These are phyloP conservation scores for Leccinum colubrinum DNA, from an alignment of 1,284 basidiomycete genomes.

Conservation along the genomic window DNA sequence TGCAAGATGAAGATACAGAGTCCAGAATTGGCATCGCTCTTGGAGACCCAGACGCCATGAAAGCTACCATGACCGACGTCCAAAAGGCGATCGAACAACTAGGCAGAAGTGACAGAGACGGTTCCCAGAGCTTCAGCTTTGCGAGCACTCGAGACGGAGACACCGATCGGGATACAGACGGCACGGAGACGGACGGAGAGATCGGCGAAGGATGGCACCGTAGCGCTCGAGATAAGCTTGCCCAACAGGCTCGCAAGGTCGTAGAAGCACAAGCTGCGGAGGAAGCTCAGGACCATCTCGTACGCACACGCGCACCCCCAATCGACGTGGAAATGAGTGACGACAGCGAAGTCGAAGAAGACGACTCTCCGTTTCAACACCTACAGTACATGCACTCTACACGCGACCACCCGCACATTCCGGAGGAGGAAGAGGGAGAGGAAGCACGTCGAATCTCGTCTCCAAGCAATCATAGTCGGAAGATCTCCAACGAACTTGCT, in stretches of 20 bases:
- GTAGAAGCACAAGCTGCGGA: conserved; percentile 55
- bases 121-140: conserved; percentile 70
- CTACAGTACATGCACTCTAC: conserved; percentile 37
- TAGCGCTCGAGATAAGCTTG: conserved; percentile 64
- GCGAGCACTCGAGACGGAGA: conserved; percentile 57
- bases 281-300: conserved; percentile 37
- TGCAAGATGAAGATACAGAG: conserved; percentile 33
- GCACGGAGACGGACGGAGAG: conserved; percentile 50
- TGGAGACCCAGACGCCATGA: conserved; percentile 49
- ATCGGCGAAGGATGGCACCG: conserved; percentile 62
- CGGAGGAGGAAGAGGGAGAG: too few relatives aligned
- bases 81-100: conserved; percentile 84
- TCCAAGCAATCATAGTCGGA: too few relatives aligned
- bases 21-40: conserved; percentile 24
- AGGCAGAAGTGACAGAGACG: conserved; percentile 49
- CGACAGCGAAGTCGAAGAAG: conserved; percentile 69
- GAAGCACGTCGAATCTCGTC: too few relatives aligned
- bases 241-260: conserved; percentile 67
- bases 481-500: too few relatives aligned
- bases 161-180: conserved; percentile 56
- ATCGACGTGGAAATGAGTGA: conserved; percentile 78
- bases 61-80: conserved; percentile 83
- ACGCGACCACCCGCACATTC: conserved; percentile 41
- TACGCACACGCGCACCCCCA: conserved; percentile 52
- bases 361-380: conserved; percentile 45